phyloP scores from a whole-genome alignment of 192 early-diverging fungal species.

The Powellomyces hirtus region DNA sequence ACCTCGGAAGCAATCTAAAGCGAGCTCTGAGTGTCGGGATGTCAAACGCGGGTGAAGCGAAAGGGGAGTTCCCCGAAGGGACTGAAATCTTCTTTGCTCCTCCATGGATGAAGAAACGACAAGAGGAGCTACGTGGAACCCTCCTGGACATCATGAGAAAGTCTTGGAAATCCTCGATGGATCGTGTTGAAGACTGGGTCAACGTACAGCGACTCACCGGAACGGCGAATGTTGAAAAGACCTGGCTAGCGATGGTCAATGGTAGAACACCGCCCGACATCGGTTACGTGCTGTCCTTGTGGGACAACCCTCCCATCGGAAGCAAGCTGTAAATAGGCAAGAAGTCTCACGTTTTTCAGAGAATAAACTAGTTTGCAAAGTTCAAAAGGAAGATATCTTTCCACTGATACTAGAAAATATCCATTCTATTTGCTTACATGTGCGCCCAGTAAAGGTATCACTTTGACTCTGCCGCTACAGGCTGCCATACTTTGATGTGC shows the following conservation, averaged over 20 bases:
- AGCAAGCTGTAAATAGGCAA: not conserved
- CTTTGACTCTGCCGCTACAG: too few relatives aligned
- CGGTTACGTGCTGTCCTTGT: conserved; percentile 19
- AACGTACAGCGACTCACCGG: not conserved
- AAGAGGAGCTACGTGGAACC: conserved; percentile 4
- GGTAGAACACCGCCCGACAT: conserved; percentile 21
- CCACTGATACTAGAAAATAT: too few relatives aligned
- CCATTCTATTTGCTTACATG: too few relatives aligned
- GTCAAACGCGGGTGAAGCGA: conserved; percentile 12
- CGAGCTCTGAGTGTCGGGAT: conserved; percentile 33
- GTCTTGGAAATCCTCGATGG: conserved; percentile 26
- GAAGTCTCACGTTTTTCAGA: too few relatives aligned
- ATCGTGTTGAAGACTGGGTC: conserved; percentile 19
- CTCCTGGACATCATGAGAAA: not conserved
- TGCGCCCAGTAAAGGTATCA: too few relatives aligned
- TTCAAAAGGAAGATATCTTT: too few relatives aligned
- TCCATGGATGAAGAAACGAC: conserved; percentile 30
- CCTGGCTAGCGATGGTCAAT: conserved; percentile 11
- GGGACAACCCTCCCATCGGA: not conserved
- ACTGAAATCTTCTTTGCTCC: conserved; percentile 39
- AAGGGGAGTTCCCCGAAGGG: conserved; percentile 5
- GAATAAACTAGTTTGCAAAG: too few relatives aligned
- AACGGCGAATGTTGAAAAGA: conserved; percentile 4
- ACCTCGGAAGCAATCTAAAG: conserved; percentile 1
- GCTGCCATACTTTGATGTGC: conserved; percentile 10